Conservation (phyloP, 495 filamentous ascomycete genomes). For the Penicillium soppii region DNA sequence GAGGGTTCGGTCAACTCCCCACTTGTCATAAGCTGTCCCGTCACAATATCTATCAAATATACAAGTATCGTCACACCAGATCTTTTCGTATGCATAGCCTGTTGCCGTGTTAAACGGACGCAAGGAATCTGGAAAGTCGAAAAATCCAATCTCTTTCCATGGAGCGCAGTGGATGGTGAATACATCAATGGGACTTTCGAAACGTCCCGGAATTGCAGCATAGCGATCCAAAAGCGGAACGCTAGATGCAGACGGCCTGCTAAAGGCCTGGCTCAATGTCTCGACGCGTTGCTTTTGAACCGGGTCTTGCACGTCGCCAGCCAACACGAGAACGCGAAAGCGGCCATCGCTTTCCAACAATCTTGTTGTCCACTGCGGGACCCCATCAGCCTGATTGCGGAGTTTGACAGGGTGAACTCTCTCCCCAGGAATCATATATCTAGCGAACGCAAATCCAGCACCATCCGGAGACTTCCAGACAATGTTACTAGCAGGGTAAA, state of each 20-base stretch:
- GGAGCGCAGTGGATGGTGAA: slow-evolving; percentile 57
- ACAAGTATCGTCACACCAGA: slow-evolving; percentile 62
- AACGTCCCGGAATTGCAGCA: slow-evolving; percentile 27
- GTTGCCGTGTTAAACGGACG: slow-evolving; percentile 49
- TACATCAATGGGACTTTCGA: slow-evolving; percentile 51
- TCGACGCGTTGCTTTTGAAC: slow-evolving; percentile 45
- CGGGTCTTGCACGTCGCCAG: slow-evolving; percentile 51
- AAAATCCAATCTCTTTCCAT: slow-evolving; percentile 49
- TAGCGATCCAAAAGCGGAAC: slow-evolving; percentile 32
- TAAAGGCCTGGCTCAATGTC: slow-evolving; percentile 41
- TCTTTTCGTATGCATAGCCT: slow-evolving; percentile 63
- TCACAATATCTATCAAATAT: slow-evolving; percentile 54
- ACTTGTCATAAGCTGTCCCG: slow-evolving; percentile 60
- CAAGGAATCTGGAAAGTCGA: slow-evolving; percentile 57
- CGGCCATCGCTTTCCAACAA: slow-evolving; percentile 50
- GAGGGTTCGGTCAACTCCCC: slow-evolving; percentile 56
- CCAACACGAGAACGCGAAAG: slow-evolving; percentile 62
- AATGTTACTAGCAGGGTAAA: slow-evolving; percentile 33
- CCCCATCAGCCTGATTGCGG: slow-evolving; percentile 52
- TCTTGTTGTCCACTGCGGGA: slow-evolving; percentile 47
- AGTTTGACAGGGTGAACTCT: slow-evolving; percentile 54
- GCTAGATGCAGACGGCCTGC: slow-evolving; percentile 9
- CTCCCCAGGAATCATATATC: slow-evolving; percentile 45
- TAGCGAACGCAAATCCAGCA: slow-evolving; percentile 19
- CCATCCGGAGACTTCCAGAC: slow-evolving; percentile 24